These are phyloP conservation scores for Tagetes patula DNA, from an alignment of 129 eudicot genomes.

Conservation along the genomic window DNA sequence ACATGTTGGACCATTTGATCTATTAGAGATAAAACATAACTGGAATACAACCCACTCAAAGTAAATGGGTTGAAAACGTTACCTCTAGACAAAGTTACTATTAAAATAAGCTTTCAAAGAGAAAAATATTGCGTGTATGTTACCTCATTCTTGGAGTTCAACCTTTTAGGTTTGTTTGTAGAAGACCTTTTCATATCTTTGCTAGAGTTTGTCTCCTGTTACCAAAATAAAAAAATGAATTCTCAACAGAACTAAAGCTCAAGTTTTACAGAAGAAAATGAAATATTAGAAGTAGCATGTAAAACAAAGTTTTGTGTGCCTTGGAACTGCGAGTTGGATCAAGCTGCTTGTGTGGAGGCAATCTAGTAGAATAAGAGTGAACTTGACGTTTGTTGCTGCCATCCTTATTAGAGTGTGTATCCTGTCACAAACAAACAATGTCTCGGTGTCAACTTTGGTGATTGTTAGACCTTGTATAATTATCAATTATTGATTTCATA, in stretches of 20 bases:
- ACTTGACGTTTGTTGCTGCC: slow-evolving; percentile 33
- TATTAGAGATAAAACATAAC: neutral
- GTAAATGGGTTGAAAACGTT: neutral
- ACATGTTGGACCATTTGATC: neutral
- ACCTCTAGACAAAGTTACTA: slow-evolving; percentile 6
- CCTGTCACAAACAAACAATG: slow-evolving; percentile 25
- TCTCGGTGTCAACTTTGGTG: neutral
- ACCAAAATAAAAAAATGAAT: neutral
- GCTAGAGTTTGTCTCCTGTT: slow-evolving; percentile 40
- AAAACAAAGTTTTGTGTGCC: slow-evolving; percentile 6
- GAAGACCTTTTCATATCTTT: slow-evolving; percentile 39
- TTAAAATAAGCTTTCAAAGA: slow-evolving; percentile 7
- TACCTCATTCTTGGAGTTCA: slow-evolving; percentile 65
- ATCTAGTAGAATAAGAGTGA: slow-evolving; percentile 24
- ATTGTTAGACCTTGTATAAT: neutral
- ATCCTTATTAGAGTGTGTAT: slow-evolving; percentile 32
- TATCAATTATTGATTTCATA: neutral
- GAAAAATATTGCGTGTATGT: slow-evolving; percentile 2
- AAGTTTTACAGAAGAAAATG: neutral
- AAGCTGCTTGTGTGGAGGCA: slow-evolving; percentile 36
- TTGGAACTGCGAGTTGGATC: slow-evolving; percentile 24
- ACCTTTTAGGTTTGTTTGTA: slow-evolving; percentile 47
- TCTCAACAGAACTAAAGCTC: neutral
- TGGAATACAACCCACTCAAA: neutral
- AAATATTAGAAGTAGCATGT: neutral